A percentile compares a stretch with the other conserved stretches of the same genome.
These are phyloP conservation scores for Colletotrichum salicis DNA, from an alignment of 2,329 filamentous ascomycete species.

Conservation along the genomic window DNA sequence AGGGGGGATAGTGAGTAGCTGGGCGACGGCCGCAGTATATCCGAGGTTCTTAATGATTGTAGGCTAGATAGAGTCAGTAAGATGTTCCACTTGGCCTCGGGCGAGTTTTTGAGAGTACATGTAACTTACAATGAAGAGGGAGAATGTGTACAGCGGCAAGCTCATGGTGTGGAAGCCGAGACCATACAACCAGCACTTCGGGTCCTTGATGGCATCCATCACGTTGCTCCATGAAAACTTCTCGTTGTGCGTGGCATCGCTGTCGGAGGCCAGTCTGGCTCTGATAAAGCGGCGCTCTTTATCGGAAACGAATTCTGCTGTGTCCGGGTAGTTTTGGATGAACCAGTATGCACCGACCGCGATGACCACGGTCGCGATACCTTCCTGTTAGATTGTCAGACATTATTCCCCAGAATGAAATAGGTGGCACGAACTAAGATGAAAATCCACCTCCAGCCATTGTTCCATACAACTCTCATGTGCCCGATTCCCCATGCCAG, in stretches of 20 bases:
- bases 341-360: slow-evolving; percentile 64
- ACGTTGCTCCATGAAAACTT: slow-evolving; percentile 76
- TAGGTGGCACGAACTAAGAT: slow-evolving; percentile 58
- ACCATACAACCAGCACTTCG: slow-evolving; percentile 79
- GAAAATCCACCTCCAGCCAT: slow-evolving; percentile 70
- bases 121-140: slow-evolving; percentile 61
- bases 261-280: slow-evolving; percentile 72
- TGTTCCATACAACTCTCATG: slow-evolving; percentile 63
- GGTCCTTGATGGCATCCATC: slow-evolving; percentile 69
- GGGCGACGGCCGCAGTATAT: slow-evolving; percentile 62
- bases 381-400: slow-evolving; percentile 59
- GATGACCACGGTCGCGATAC: slow-evolving; percentile 64
- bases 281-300: slow-evolving; percentile 68
- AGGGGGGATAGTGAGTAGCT: slow-evolving; percentile 71
- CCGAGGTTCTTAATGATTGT: slow-evolving; percentile 66
- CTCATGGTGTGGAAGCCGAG: slow-evolving; percentile 79
- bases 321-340: slow-evolving; percentile 74
- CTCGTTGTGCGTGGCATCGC: slow-evolving; percentile 76
- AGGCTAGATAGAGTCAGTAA: slow-evolving; percentile 44
- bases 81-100: too few relatives aligned
- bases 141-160: slow-evolving; percentile 67
- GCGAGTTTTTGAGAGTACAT: too few relatives aligned
- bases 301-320: slow-evolving; percentile 65
- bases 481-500: slow-evolving; percentile 66
- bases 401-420: slow-evolving; percentile 33